Evolutionary conservation across 176 grass and related monocot species (phyloP).

Genomic region (Eleusine indica): DNA sequence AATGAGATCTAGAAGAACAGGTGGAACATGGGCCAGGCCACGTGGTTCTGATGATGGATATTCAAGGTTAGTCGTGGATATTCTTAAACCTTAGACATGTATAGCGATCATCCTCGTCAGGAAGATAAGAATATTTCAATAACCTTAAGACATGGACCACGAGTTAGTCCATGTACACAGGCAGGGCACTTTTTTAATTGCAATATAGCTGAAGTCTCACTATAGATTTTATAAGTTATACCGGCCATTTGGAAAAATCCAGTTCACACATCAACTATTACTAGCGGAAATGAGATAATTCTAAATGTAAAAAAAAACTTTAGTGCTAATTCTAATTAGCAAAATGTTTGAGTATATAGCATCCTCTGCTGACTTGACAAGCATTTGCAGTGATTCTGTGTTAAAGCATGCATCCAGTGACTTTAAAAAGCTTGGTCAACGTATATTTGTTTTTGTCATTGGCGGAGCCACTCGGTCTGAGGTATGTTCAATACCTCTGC

Average conservation of each 20-base stretch:
- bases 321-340: not conserved
- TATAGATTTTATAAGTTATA: not conserved
- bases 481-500: slow-evolving; percentile 35
- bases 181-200: not conserved
- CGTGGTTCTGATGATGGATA: slow-evolving; percentile 95
- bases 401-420: slow-evolving; percentile 70
- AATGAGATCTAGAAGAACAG: slow-evolving; percentile 71
- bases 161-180: not conserved
- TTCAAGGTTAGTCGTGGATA: slow-evolving; percentile 63
- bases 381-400: slow-evolving; percentile 67
- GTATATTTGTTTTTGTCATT: slow-evolving; percentile 83
- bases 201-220: not conserved
- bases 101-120: not conserved
- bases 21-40: slow-evolving; percentile 87
- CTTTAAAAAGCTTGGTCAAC: slow-evolving; percentile 67
- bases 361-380: slow-evolving; percentile 15
- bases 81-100: slow-evolving; percentile 1
- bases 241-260: not conserved
- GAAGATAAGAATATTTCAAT: slow-evolving; percentile 1
- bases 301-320: not conserved
- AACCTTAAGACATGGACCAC: too few relatives aligned
- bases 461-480: slow-evolving; percentile 76
- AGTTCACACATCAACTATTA: not conserved
- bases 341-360: slow-evolving; percentile 5
- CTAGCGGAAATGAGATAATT: not conserved